phyloP scores from a whole-genome alignment of 2,329 filamentous ascomycete genomes.

The Diaporthe sp. region DNA sequence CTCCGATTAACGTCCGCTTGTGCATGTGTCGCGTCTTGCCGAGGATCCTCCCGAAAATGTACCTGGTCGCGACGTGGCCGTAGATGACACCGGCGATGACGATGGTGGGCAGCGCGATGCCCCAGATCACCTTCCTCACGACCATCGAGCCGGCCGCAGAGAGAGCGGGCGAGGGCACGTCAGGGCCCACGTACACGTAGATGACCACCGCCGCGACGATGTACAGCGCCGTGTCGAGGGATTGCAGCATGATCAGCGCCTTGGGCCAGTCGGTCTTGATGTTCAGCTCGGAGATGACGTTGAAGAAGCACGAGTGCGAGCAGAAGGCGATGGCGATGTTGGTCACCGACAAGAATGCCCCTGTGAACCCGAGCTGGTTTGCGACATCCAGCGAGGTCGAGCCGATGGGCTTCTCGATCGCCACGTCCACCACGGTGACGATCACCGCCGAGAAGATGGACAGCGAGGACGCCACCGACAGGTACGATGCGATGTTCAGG shows the following conservation, averaged over 20 bases:
- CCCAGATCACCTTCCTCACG: conserved; percentile 74
- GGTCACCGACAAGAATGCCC: conserved; percentile 66
- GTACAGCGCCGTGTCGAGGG: conserved; percentile 70
- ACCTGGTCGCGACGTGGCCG: conserved; percentile 73
- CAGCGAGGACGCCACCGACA: conserved; percentile 65
- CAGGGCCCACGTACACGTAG: conserved; percentile 72
- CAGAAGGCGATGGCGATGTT: conserved; percentile 77
- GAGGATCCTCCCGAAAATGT: conserved; percentile 73
- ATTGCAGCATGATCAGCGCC: conserved; percentile 62
- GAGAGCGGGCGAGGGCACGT: conserved; percentile 73
- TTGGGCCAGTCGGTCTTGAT: conserved; percentile 58
- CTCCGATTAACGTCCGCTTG: conserved; percentile 60
- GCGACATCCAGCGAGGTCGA: conserved; percentile 45
- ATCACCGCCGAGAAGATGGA: conserved; percentile 72
- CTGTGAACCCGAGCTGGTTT: conserved; percentile 55
- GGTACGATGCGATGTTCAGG: conserved; percentile 69
- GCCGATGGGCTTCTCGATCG: conserved; percentile 54
- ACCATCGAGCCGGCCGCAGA: conserved; percentile 64
- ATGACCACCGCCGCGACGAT: conserved; percentile 72
- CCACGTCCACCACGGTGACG: conserved; percentile 72
- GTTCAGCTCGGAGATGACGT: conserved; percentile 72
- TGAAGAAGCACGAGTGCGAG: conserved; percentile 76
- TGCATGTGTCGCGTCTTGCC: conserved; percentile 65
- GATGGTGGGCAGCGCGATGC: conserved; percentile 76
- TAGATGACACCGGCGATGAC: conserved; percentile 78